Evolutionary conservation across 805 yeast genomes (phyloP).

Genomic region (Yamadazyma kitorensis): DNA sequence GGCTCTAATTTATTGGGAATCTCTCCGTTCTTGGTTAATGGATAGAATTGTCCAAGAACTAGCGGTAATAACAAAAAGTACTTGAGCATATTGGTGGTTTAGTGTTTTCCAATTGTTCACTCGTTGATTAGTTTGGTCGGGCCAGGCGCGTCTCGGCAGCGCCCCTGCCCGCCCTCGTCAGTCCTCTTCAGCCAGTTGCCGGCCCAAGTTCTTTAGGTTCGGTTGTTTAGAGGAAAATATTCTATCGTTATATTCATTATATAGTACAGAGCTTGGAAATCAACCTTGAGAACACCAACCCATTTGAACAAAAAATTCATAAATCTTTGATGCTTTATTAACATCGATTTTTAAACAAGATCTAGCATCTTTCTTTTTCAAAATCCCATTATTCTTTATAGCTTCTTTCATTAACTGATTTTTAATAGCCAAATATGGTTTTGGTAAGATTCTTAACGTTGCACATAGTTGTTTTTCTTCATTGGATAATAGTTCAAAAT

Average conservation of each 20-base stretch:
- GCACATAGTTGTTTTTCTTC: slow-evolving; percentile 88
- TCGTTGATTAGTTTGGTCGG: no score
- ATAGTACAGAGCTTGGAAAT: neutral
- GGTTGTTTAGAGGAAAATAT: no score
- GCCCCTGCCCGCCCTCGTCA: no score
- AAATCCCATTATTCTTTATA: slow-evolving; percentile 74
- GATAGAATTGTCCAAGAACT: slow-evolving; percentile 30
- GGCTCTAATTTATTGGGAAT: slow-evolving; percentile 35
- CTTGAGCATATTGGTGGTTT: no score
- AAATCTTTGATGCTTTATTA: slow-evolving; percentile 79
- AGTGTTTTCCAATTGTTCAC: no score
- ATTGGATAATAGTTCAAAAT: slow-evolving; percentile 75
- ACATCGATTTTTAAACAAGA: slow-evolving; percentile 83
- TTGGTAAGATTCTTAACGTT: slow-evolving; percentile 80
- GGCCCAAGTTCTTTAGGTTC: no score
- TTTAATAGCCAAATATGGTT: slow-evolving; percentile 90
- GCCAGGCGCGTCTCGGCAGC: no score
- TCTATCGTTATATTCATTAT: no score
- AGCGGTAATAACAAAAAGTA: slow-evolving; percentile 4
- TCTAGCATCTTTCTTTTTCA: slow-evolving; percentile 83
- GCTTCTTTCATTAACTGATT: slow-evolving; percentile 86
- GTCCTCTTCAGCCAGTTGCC: no score
- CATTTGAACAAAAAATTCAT: slow-evolving; percentile 90
- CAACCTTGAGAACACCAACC: slow-evolving; percentile 68
- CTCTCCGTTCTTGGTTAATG: slow-evolving; percentile 35